These are phyloP conservation scores for Fusarium transvaalense DNA, from an alignment of 2,329 filamentous ascomycete species.

Conservation along the genomic window DNA sequence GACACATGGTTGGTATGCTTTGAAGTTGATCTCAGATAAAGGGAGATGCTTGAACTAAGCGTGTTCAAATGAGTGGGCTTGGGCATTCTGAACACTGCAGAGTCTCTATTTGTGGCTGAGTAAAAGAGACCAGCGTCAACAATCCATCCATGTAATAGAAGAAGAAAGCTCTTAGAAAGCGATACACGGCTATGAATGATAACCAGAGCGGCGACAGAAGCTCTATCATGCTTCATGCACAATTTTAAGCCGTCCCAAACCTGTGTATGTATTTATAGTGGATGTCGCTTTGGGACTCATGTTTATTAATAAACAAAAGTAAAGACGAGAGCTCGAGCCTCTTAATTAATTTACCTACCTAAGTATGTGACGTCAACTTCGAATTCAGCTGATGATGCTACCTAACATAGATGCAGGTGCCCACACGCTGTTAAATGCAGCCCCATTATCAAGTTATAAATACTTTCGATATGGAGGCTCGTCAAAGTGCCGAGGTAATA, in stretches of 20 bases:
- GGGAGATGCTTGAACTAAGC: conserved; percentile 1
- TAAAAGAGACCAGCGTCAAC: not conserved
- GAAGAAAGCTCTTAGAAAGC: not conserved
- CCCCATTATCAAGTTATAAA: not conserved
- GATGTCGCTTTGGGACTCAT: not conserved
- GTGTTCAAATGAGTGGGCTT: not conserved
- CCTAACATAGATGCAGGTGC: not conserved
- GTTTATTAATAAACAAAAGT: conserved; percentile 11
- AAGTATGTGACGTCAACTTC: conserved; percentile 33
- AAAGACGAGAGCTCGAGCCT: conserved; percentile 10
- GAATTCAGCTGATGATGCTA: not conserved
- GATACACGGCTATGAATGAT: not conserved
- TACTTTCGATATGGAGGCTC: not conserved
- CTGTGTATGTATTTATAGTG: not conserved
- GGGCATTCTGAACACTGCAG: not conserved
- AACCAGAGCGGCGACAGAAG: no score
- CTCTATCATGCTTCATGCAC: conserved; percentile 7
- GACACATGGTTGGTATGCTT: conserved; percentile 14
- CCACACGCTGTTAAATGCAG: not conserved
- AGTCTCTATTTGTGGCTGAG: not conserved
- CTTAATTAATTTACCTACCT: not conserved
- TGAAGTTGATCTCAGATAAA: not conserved
- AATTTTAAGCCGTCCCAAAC: not conserved
- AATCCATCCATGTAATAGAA: not conserved
- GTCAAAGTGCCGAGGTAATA: not conserved